Percentiles rank a stretch among this genome's conserved stretches.
Conservation (phyloP, 2,329 filamentous ascomycete genomes). For the Dactylellina parvicollis region DNA sequence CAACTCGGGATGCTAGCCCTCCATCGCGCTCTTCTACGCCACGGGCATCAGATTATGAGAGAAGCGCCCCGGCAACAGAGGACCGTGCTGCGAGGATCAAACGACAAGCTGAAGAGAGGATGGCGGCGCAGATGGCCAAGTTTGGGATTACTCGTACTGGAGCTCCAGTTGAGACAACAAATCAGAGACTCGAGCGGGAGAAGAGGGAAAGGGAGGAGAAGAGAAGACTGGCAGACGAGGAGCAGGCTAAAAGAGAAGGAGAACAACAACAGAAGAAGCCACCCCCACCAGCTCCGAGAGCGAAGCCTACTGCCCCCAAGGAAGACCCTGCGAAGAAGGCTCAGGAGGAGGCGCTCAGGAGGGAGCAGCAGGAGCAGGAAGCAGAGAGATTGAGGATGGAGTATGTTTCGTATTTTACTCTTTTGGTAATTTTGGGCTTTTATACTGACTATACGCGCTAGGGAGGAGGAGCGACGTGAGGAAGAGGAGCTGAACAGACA, state of each 20-base stretch:
- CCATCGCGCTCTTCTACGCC: constrained; percentile 64
- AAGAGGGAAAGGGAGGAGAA: constrained; percentile 86
- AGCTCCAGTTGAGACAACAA: constrained; percentile 80
- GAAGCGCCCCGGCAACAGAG: constrained; percentile 73
- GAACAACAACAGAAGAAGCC: constrained; percentile 80
- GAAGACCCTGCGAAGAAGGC: constrained; percentile 70
- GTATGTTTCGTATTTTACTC: constrained; percentile 70
- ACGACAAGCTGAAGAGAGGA: constrained; percentile 94
- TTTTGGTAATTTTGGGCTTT: background rate
- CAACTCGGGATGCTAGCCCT: constrained; percentile 60
- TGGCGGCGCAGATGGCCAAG: constrained; percentile 93
- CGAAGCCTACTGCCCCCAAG: constrained; percentile 79
- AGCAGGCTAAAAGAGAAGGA: constrained; percentile 86
- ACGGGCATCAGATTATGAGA: constrained; percentile 78
- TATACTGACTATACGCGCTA: constrained; percentile 62
- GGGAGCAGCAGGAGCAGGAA: constrained; percentile 74
- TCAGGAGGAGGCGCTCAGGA: constrained; percentile 71
- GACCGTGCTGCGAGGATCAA: constrained; percentile 96
- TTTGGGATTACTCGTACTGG: constrained; percentile 73
- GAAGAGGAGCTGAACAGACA: constrained; percentile 84
- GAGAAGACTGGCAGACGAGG: constrained; percentile 87
- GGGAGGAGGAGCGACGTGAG: constrained; percentile 76
- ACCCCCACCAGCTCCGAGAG: constrained; percentile 72
- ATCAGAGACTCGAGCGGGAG: constrained; percentile 88
- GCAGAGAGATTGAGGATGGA: constrained; percentile 79